Evolutionary conservation across 2,329 filamentous ascomycete species (phyloP), one percentile per base, ranked within the genome.

Genomic region (Botrytis hyacinthi): DNA sequence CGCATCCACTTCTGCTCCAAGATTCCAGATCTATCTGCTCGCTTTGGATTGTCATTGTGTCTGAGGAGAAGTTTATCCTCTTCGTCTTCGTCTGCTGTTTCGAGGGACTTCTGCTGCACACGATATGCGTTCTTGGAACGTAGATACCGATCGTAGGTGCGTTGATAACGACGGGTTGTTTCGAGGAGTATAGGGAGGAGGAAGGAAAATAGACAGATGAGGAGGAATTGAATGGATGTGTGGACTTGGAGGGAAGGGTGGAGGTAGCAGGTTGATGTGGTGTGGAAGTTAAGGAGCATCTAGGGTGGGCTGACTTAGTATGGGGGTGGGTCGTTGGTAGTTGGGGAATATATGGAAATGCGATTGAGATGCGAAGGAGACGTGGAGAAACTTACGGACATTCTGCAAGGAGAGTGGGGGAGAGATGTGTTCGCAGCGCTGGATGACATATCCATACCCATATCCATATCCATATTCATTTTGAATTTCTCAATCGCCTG

Each of bases 281-380:
- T 78, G 29, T 74, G 67, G 77, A 76, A 78, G 54, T 78, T 78
- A 4, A 78, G 71, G 10, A 78, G 76, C 77, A 78, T 78, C 78
- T 79, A 44, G 10, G 40, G 4, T 4, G n/a, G 12, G 5, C 16
- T 57, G 6, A 26, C 29, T 44, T 9, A 32, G 40, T 32, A 42
- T 20, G 40, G 37, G 1, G 5, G 26, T 54, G 4, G 26, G 12
- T 3, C 48, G 12, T 54, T 16, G n/a, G 26, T 2, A 16, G 5
- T 54, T n/a, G 0, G 26, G 12, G 12, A n/a, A 54, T n/a, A 7
- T n/a, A 46, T 63, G 18, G 35, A n/a, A 26, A n/a, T 12, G 29
- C 3, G 14, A 10, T 16, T 10, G 57, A 18, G 32, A 35, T 16
- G 18, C 4, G 10, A 26, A 42, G 46, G 35, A 22, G 22, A n/a